Evolutionary conservation across 2,329 filamentous ascomycete genomes (phyloP), one percentile per base, ranked within the genome.

Genomic region (Amphichorda felina): DNA sequence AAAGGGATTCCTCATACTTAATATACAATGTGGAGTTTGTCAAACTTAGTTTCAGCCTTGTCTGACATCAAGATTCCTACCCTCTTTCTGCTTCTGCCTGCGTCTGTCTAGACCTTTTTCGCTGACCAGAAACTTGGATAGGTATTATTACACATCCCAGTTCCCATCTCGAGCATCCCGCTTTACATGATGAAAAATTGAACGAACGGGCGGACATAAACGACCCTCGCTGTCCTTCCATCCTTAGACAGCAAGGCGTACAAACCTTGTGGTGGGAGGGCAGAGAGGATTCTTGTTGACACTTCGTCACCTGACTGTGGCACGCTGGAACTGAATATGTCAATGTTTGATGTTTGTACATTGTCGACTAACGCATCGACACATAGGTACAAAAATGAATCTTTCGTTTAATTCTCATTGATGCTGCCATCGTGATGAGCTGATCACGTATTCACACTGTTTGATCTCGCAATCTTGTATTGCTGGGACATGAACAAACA

Each of bases 151-250:
- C 16, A 34, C 21, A 26, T 10, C 14, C 24, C 14, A 14, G 22
- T 24, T 19, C 16, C 18, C 22, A 35, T 27, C 35, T 37, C 42
- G 27, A 41, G 26, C 18, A 33, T 33, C 25, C 30, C 39, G 43
- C 51, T 59, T 56, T 51, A 44, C 51, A 68, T 76, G 72, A 77
- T 63, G 72, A 76, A 69, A 60, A 59, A 58, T 75, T 76, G 72
- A 75, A 76, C 72, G 72, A 76, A 76, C 72, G 72, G 72, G 72
- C 72, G 72, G 72, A 75, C 72, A 76, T 72, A 74, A 72, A 62
- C 59, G 70, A 73, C 68, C 63, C 64, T 52, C 50, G 59, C 54
- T 56, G 49, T 50, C 30, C 60, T 55, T 51, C 55, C 61, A 51
- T 59, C 59, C 56, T 55, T 35, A 50, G 56, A 68, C 67, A 70